These are phyloP conservation scores for Eucalyptus erythrocorys DNA, from an alignment of 345 rosid genomes.

Conservation along the genomic window DNA sequence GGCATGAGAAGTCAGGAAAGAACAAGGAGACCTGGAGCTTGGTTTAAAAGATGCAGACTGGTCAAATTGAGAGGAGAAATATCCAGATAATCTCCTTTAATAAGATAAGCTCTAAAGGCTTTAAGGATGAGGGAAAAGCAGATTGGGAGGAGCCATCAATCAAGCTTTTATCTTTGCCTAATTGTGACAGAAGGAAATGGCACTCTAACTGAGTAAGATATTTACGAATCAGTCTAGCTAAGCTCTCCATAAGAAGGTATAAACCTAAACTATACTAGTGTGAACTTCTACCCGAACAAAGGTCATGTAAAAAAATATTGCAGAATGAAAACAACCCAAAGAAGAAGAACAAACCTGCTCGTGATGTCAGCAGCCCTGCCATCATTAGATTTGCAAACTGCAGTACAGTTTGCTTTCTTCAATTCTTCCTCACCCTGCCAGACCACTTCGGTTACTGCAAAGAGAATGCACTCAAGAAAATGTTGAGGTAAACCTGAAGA, in stretches of 20 bases:
- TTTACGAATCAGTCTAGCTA: background rate
- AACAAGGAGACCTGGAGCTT: background rate
- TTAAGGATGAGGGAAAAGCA: background rate
- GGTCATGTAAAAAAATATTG: background rate
- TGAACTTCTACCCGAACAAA: background rate
- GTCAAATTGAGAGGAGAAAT: background rate
- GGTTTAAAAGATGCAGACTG: background rate
- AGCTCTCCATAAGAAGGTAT: background rate
- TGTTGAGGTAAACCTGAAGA: background rate
- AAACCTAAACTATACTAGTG: background rate
- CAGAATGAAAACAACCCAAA: background rate
- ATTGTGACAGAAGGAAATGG: background rate
- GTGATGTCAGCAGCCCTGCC: slow-evolving; percentile 8
- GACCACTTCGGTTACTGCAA: slow-evolving; percentile 72
- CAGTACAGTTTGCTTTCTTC: slow-evolving; percentile 23
- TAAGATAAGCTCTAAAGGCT: background rate
- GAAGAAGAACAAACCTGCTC: slow-evolving; percentile 31
- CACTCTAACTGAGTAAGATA: background rate
- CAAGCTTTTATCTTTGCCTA: background rate
- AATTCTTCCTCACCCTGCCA: slow-evolving; percentile 69
- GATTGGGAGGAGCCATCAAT: background rate
- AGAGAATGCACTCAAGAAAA: background rate
- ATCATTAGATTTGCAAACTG: slow-evolving; percentile 15
- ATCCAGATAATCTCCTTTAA: background rate
- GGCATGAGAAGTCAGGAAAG: background rate